These are phyloP conservation scores for Neocucurbitaria cava DNA, from an alignment of 2,329 filamentous ascomycete genomes.

Conservation along the genomic window DNA sequence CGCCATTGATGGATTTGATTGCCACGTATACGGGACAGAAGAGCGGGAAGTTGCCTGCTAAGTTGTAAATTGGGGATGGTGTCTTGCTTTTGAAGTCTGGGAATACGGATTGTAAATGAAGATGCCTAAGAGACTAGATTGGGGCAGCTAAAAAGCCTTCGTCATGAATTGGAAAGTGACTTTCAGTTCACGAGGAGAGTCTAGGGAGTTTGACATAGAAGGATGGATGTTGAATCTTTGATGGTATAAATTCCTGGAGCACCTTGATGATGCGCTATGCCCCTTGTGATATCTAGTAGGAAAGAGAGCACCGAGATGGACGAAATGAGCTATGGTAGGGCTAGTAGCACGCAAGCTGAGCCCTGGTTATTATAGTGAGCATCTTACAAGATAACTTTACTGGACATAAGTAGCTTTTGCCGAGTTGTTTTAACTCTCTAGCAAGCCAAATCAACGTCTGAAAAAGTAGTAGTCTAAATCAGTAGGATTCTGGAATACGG, in stretches of 20 bases:
- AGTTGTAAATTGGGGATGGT: slow-evolving; percentile 25
- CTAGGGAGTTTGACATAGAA: not conserved
- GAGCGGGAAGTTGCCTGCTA: slow-evolving; percentile 38
- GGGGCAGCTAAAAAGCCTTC: not conserved
- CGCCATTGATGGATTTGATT: slow-evolving; percentile 65
- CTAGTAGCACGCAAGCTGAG: not conserved
- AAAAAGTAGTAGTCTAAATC: too few species aligned
- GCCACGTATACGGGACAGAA: slow-evolving; percentile 62
- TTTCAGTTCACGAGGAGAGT: not conserved
- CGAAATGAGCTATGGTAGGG: not conserved
- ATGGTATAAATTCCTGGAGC: not conserved
- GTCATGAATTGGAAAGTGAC: not conserved
- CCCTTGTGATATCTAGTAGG: not conserved
- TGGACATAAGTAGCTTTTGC: too few species aligned
- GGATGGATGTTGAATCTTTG: not conserved
- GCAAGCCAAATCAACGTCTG: too few species aligned
- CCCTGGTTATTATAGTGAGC: too few species aligned
- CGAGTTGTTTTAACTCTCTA: too few species aligned
- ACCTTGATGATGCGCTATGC: not conserved
- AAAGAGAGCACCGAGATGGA: not conserved
- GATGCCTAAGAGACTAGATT: not conserved
- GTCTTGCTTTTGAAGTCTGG: not conserved
- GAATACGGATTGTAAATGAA: not conserved
- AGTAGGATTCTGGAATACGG: too few species aligned
- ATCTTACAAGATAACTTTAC: too few species aligned